A percentile compares a stretch with the other conserved stretches of the same genome.
phyloP scores from a whole-genome alignment of 2,329 filamentous ascomycete species.

The Aspergillus flavus region DNA sequence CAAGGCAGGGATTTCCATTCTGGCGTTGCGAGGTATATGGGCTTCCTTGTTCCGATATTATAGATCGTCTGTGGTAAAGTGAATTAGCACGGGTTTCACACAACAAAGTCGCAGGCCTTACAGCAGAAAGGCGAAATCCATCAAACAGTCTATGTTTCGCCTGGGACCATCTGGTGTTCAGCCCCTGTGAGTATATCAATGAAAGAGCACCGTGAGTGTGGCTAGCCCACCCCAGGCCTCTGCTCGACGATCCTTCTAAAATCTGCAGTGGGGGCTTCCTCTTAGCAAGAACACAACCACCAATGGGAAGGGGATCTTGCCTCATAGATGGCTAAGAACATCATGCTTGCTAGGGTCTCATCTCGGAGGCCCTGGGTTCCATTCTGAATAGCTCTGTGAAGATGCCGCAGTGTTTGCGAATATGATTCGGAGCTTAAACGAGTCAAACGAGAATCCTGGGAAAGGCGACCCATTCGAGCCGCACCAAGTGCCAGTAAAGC shows the following conservation, averaged over 20 bases:
- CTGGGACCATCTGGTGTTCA: neutral
- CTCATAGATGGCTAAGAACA: neutral
- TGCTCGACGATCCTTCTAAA: neutral
- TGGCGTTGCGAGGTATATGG: neutral
- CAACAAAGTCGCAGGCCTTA: neutral
- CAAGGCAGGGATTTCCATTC: neutral
- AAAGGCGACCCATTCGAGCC: neutral
- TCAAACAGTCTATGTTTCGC: neutral
- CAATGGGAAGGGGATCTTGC: neutral
- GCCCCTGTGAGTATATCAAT: neutral
- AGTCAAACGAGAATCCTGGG: neutral
- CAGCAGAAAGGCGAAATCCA: neutral
- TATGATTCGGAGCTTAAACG: neutral
- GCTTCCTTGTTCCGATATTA: neutral
- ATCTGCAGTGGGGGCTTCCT: neutral
- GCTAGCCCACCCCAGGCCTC: neutral
- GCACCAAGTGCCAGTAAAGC: neutral
- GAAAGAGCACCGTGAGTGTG: neutral
- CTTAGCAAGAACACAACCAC: neutral
- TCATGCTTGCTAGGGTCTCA: neutral
- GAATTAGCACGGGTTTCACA: neutral
- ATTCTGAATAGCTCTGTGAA: neutral
- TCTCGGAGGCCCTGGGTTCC: neutral
- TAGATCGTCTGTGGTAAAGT: neutral
- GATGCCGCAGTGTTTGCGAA: neutral